Base-by-base conservation (phyloP, 352 stramenopile genomes). In the Phytophthora sojae region DNA sequence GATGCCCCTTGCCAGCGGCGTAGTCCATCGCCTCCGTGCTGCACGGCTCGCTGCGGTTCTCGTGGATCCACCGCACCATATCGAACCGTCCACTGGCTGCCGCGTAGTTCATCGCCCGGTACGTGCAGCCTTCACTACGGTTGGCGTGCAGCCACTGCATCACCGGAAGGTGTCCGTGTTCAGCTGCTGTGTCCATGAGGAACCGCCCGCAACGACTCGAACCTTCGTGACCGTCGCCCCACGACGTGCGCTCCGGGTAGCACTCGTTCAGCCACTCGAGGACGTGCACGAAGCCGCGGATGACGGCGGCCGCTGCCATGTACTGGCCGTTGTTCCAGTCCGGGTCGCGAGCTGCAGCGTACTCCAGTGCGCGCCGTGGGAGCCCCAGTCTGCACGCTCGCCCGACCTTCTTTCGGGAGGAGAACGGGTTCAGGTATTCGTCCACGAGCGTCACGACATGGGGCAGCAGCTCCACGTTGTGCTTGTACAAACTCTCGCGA, bases 71-170 rank as follows among this genome's bases (percentile, higher is more conserved):
- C 11, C 29, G 32, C n/a, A 66, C 64, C 47, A 66, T 60, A 37
- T 65, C 53, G 21, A 69, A 14, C 14, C 35, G 63, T 37, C 63
- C 63, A 17, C 63, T 69, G 37, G 63, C 55, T 58, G 63, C 63
- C 26, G 63, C 63, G 32, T 70, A 70, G 19, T 70, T 62, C 56
- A 62, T 62, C 3, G 56, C 56, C 32, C 56, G 56, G 44, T 62
- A 70, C 11, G 63, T 70, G 63, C 63, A 69, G 12, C 63, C 63
- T 58, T 69, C 50, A 29, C 57, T 66, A 21, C 58, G 19, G 35
- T 67, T 67, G 2, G 57, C 52, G 37, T 73, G 65, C 1, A 73
- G 30, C 57, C 65, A 73, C 44, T 73, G 57, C 58, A 73, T 57
- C 9, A 73, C 57, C 1, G 51, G 51, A 32, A 68, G 59, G 32